Evolutionary conservation across 192 early-diverging fungal species (phyloP), one percentile per base, ranked within the genome.

Genomic region (Diversispora epigaea): DNA sequence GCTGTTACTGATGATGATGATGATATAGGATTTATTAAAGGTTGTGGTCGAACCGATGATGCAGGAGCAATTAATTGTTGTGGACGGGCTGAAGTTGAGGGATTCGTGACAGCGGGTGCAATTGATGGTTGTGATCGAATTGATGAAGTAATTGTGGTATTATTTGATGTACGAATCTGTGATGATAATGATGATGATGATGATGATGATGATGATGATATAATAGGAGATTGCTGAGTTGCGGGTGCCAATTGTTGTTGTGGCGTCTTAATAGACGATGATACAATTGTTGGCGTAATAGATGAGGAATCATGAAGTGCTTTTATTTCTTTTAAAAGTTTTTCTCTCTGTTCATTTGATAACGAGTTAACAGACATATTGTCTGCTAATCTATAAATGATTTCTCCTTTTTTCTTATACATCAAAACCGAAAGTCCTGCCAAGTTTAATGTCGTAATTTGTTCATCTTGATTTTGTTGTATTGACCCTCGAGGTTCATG

Each of bases 371-470:
- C 83, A 0, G 82, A 83, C 85, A 86, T 85, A 40, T 84, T 84
- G 77, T 84, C 85, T 3, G 85, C 82, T 32, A 86, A 68, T 63
- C 83, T 86, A 75, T 86, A 86, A 17, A 86, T 83, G 58, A 86
- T 83, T 44, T 84, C 84, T 73, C 84, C 84, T 41, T 80, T 75
- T 3, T 77, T 81, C 66, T 66, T 75, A 54, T 78, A 76, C 79
- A 80, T 83, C n/a, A 83, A 47, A 10, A 83, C 81, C n/a, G 81
- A 80, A 44, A 83, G 65, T 21, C 81, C 81, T 47, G 81, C 81
- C 72, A 83, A 60, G 12, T 60, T 60, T 25, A 60, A 32, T 25
- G 25, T 60, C 21, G 21, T 60, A 9, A 60, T 25, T 19, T 60
- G 57, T 12, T 12, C 57, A 32, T 60, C 57, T 60, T 60, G 25